Evolutionary conservation across 2,329 filamentous ascomycete genomes (phyloP).

Genomic region (Scedosporium aurantiacum): DNA sequence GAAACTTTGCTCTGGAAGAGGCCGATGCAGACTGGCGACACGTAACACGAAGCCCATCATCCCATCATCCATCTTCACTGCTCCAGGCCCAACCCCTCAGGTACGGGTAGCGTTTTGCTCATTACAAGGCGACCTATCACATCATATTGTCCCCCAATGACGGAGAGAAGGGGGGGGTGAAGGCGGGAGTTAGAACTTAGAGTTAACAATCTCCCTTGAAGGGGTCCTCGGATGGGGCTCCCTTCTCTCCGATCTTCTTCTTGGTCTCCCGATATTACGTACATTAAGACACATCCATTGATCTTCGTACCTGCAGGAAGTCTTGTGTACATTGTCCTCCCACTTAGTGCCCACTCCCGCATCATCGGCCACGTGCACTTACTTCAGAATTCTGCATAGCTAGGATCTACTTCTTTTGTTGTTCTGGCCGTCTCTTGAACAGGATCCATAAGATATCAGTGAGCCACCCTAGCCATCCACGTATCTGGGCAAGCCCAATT

Average conservation of each 20-base stretch:
- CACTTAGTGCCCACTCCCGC: too few species aligned
- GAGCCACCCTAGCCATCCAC: neutral
- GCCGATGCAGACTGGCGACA: too few species aligned
- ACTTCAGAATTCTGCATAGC: too few species aligned
- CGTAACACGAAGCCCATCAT: too few species aligned
- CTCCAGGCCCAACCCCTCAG: too few species aligned
- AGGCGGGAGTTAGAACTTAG: neutral
- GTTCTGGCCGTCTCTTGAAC: neutral
- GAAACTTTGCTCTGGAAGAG: too few species aligned
- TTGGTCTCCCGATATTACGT: too few species aligned
- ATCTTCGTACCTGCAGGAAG: neutral
- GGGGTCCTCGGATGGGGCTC: neutral
- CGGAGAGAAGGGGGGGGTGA: neutral
- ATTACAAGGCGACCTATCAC: neutral
- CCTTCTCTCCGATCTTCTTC: neutral
- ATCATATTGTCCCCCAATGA: neutral
- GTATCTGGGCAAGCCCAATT: conserved; percentile 31
- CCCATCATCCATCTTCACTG: too few species aligned
- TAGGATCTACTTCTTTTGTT: neutral
- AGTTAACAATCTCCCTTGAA: neutral
- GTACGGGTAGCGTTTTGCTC: too few species aligned
- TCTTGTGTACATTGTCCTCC: neutral
- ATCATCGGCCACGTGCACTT: too few species aligned
- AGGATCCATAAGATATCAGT: neutral
- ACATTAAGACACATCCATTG: neutral